Evolutionary conservation across 2,329 filamentous ascomycete genomes (phyloP), one percentile per base, ranked within the genome.

Genomic region (Dothiorella sarmentorum): DNA sequence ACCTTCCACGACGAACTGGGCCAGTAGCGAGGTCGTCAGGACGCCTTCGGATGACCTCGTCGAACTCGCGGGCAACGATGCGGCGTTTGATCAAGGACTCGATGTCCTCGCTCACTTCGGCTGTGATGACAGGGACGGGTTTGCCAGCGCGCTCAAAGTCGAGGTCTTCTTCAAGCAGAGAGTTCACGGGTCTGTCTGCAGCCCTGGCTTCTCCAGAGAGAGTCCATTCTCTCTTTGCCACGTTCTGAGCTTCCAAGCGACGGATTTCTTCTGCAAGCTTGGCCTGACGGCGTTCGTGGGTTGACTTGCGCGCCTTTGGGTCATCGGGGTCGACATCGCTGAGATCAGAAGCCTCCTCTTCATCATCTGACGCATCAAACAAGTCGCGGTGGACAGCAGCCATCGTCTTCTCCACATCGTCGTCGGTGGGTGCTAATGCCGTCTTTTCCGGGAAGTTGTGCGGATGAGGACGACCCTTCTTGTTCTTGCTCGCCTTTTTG

Each of bases 131-230:
- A 1, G 93, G 91, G 0, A 97, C 88, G 0, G 94, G 93, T 73
- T 97, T 99, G 68, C 94, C 94, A 20, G 90, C 85, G 67, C 95
- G 86, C 75, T 99, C 94, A 69, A 97, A 99, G 64, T 97, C 93
- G 24, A 99, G 82, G 67, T 97, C 91, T 75, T 97, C 86, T 70
- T 97, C 92, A 1, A 99, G 84, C 2, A 99, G 82, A 0, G 93
- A 97, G 77, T 99, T 97, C 56, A 91, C 71, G 0, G 94, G 94
- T 33, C 94, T 84, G 65, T 94, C 90, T 0, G 81, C 80, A 1
- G 90, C 93, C 49, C 85, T 82, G 4, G 92, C 92, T 79, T 99
- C 94, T 68, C 94, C 94, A 9, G 88, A 83, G 55, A 97, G 78
- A 17, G 90, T 89, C 94, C 94, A 99, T 68, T 93, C 85, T 60